Evolutionary conservation across 768 basidiomycete species (phyloP).

Genomic region (Plicaturopsis crispa): DNA sequence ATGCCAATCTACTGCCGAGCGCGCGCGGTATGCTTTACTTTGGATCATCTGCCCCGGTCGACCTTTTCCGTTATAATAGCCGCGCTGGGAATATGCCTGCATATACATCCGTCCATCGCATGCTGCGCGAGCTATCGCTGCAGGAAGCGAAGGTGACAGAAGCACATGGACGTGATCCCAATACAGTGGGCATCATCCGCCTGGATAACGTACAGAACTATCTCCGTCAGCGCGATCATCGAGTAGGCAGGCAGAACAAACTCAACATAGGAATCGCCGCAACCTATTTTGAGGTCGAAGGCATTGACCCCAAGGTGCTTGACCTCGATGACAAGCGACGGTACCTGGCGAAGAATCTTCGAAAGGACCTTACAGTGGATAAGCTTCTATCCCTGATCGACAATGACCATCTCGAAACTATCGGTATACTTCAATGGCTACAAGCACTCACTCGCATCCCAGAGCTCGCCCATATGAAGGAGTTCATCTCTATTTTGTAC

Average conservation of each 20-base stretch:
- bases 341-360: background rate
- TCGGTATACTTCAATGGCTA: constrained; percentile 9
- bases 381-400: constrained; percentile 6
- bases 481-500: constrained; percentile 1
- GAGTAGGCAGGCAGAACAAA: constrained; percentile 9
- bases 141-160: background rate
- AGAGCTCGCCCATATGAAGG: constrained; percentile 2
- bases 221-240: constrained; percentile 7
- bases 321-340: constrained; percentile 6
- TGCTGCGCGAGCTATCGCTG: background rate
- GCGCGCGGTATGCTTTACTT: constrained; percentile 2
- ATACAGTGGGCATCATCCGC: constrained; percentile 1
- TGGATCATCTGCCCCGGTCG: background rate
- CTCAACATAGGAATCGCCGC: constrained; percentile 9
- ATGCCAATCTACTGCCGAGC: background rate
- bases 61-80: background rate
- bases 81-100: constrained; percentile 1
- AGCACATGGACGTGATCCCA: background rate
- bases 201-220: constrained; percentile 13
- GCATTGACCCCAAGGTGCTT: constrained; percentile 2
- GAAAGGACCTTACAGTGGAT: constrained; percentile 5
- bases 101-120: background rate
- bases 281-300: constrained; percentile 1
- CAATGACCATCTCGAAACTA: constrained; percentile 2
- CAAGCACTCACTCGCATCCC: constrained; percentile 12